phyloP scores from a whole-genome alignment of 2,329 filamentous ascomycete species.

The Thielaviopsis cerberus region DNA sequence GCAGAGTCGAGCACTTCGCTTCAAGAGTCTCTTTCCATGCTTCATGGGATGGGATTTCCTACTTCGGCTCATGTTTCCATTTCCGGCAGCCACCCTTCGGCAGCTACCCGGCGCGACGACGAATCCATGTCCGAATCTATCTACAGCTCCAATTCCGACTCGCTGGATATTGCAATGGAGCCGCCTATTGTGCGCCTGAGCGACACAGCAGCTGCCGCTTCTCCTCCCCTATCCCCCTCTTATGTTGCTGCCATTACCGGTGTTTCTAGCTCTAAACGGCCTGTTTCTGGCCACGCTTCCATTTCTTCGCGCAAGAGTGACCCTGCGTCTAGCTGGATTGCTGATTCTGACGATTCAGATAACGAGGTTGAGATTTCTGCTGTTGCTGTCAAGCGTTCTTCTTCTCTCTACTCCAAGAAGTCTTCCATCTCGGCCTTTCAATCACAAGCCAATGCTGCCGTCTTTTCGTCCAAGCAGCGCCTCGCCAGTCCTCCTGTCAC shows the following conservation, averaged over 20 bases:
- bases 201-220: background rate
- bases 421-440: background rate
- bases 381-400: background rate
- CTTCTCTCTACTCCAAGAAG: background rate
- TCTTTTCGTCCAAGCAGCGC: constrained; percentile 4
- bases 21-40: constrained; percentile 8
- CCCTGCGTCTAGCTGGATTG: constrained; percentile 21
- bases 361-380: constrained; percentile 10
- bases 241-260: background rate
- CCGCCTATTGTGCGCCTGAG: constrained; percentile 7
- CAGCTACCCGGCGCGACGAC: constrained; percentile 4
- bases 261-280: background rate
- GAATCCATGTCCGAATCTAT: constrained; percentile 6
- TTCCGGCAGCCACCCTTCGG: background rate
- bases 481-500: constrained; percentile 7
- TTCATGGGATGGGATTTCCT: background rate
- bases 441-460: background rate
- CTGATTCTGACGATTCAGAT: constrained; percentile 20
- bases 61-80: background rate
- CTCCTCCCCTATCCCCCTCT: background rate
- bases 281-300: background rate
- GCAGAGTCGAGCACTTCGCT: constrained; percentile 6
- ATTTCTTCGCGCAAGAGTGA: constrained; percentile 8
- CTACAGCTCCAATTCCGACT: constrained; percentile 1
- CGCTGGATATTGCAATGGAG: constrained; percentile 4